These are phyloP conservation scores for Cutaneotrichosporon arboriforme DNA, from an alignment of 1,284 basidiomycete genomes.

Conservation along the genomic window DNA sequence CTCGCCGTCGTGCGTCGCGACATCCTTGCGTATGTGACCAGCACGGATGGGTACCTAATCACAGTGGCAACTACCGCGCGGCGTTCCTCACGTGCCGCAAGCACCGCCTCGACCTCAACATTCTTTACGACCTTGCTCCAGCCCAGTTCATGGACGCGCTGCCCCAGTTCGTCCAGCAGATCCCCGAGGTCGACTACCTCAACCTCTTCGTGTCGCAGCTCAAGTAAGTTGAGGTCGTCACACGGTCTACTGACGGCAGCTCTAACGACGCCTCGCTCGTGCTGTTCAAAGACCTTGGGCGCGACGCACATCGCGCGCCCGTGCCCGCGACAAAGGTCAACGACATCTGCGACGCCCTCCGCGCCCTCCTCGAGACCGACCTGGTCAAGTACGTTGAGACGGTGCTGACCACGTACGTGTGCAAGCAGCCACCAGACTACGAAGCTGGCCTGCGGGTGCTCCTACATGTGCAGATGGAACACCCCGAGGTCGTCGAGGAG, in stretches of 20 bases:
- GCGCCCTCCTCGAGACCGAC: constrained; percentile 66
- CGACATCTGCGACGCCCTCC: constrained; percentile 72
- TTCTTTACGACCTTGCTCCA: constrained; percentile 75
- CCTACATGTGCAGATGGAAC: constrained; percentile 64
- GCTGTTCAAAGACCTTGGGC: constrained; percentile 27
- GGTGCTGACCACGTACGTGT: constrained; percentile 85
- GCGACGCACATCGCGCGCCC: background rate
- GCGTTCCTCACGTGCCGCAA: constrained; percentile 88
- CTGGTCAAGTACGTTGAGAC: constrained; percentile 78
- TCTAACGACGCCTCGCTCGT: constrained; percentile 22
- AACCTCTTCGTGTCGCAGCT: constrained; percentile 86
- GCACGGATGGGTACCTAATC: background rate
- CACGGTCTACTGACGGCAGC: constrained; percentile 14
- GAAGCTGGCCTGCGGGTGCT: constrained; percentile 76
- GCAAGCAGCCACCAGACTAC: constrained; percentile 86
- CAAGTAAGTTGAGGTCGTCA: constrained; percentile 55
- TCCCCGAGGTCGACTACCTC: constrained; percentile 83
- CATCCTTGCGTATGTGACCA: constrained; percentile 59
- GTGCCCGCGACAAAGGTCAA: constrained; percentile 53
- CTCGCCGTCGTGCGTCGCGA: constrained; percentile 72
- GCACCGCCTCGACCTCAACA: constrained; percentile 85
- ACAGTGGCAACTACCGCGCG: constrained; percentile 59
- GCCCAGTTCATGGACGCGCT: constrained; percentile 63
- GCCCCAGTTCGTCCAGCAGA: constrained; percentile 69
- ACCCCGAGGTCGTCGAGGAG: constrained; percentile 78